Evolutionary conservation across 2,329 filamentous ascomycete genomes (phyloP).

Genomic region (Cladobotryum mycophilum): DNA sequence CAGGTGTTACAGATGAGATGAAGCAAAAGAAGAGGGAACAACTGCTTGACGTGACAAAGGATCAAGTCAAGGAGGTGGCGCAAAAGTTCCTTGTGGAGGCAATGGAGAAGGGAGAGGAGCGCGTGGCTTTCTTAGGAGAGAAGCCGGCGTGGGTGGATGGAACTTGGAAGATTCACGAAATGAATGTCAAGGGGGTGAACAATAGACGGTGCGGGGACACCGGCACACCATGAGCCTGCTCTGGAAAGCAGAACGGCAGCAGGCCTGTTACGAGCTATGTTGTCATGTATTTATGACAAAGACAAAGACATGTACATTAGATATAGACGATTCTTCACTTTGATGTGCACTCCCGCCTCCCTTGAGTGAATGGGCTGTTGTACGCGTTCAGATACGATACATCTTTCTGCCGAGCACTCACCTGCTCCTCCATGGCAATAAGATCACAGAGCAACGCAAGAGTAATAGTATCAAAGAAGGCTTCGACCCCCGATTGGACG

Average conservation of each 20-base stretch:
- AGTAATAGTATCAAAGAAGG: conserved; percentile 30
- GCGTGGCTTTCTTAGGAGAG: conserved; percentile 72
- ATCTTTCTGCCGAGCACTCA: conserved; percentile 42
- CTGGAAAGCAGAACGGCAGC: background rate
- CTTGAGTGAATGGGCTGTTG: no score
- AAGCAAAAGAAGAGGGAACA: conserved; percentile 75
- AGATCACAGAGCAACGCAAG: conserved; percentile 59
- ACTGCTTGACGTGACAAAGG: conserved; percentile 76
- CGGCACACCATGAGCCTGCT: background rate
- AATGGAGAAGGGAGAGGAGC: conserved; percentile 52
- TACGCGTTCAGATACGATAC: conserved; percentile 61
- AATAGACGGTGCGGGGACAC: conserved; percentile 10
- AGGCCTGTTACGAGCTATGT: conserved; percentile 6
- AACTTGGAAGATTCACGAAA: conserved; percentile 68
- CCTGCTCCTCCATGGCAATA: conserved; percentile 38
- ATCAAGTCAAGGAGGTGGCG: conserved; percentile 74
- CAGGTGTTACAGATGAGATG: conserved; percentile 83
- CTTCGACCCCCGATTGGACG: no score
- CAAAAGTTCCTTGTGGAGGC: conserved; percentile 73
- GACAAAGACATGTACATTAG: conserved; percentile 9
- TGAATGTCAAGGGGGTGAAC: conserved; percentile 53
- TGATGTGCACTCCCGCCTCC: background rate
- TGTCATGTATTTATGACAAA: conserved; percentile 4
- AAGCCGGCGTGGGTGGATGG: conserved; percentile 72
- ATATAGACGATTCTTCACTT: conserved; percentile 22